Percentiles rank a stretch among this genome's conserved stretches.
Conservation (phyloP, 345 rosid genomes). For the Eucalyptus erythrocorys region DNA sequence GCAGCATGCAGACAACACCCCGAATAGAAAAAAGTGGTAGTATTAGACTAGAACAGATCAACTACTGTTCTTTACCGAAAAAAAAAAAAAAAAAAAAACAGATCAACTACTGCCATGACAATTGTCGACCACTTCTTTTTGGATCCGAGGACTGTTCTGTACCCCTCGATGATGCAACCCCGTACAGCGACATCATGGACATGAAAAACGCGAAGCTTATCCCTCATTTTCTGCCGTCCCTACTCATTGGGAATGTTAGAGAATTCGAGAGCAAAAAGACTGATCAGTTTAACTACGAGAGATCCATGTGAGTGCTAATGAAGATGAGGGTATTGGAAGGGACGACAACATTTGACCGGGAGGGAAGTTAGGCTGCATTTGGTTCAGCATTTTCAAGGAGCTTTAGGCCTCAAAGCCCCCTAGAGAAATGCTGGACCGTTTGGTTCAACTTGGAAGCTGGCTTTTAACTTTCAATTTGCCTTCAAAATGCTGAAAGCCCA, state of each 20-base stretch:
- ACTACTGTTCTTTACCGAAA: too few species aligned
- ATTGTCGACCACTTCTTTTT: not conserved
- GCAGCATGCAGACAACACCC: not conserved
- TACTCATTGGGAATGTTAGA: not conserved
- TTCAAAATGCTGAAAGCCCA: too few species aligned
- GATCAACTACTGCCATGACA: not conserved
- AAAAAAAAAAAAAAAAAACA: too few species aligned
- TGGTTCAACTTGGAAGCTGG: too few species aligned
- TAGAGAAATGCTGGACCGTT: too few species aligned
- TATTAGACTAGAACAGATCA: not conserved
- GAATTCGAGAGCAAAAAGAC: not conserved
- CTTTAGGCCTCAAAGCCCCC: too few species aligned
- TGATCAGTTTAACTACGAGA: not conserved
- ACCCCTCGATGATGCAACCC: not conserved
- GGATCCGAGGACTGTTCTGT: not conserved
- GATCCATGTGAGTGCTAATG: not conserved
- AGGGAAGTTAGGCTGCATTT: too few species aligned
- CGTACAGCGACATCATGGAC: not conserved
- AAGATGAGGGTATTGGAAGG: not conserved
- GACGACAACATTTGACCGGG: not conserved
- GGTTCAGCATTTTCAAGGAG: too few species aligned
- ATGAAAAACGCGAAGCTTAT: not conserved
- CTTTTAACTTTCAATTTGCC: too few species aligned
- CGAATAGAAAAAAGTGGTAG: not conserved
- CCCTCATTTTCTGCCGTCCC: not conserved